Evolutionary conservation across 139 green algal species (phyloP).

Genomic region (Mychonastes homosphaera): DNA sequence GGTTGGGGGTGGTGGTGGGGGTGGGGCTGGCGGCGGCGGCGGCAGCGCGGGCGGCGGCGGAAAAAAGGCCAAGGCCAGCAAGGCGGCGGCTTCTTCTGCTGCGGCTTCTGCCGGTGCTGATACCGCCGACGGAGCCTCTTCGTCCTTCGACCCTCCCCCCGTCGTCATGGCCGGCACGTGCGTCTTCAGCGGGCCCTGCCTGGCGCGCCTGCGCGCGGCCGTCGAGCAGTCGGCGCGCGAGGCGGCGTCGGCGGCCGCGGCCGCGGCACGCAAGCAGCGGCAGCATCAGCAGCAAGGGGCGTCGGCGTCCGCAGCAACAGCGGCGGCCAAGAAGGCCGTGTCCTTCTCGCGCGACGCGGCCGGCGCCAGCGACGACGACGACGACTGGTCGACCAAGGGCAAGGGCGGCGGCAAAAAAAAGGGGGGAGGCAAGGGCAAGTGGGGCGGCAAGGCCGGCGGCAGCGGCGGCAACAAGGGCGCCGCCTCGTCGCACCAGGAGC

Average conservation of each 20-base stretch:
- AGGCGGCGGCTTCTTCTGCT: no score
- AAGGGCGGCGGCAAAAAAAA: conserved; percentile 27
- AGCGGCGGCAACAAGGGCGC: conserved; percentile 15
- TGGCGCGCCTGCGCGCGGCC: conserved; percentile 9
- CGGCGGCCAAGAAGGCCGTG: background rate
- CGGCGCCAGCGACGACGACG: conserved; percentile 26
- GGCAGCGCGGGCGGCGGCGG: background rate
- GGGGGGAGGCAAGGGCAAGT: conserved; percentile 34
- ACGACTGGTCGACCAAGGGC: no score
- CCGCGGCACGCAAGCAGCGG: background rate
- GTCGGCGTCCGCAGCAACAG: background rate
- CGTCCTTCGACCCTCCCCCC: background rate
- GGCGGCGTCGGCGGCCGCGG: background rate
- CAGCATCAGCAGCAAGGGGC: background rate
- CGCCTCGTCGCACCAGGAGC: no score
- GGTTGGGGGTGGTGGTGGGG: conserved; percentile 3
- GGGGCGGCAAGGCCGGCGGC: conserved; percentile 3
- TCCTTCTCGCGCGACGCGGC: background rate
- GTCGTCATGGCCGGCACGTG: conserved; percentile 2
- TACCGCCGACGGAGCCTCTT: background rate
- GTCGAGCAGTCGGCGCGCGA: conserved; percentile 4
- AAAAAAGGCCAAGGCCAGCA: background rate
- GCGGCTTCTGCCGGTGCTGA: no score
- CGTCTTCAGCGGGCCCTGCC: conserved; percentile 1
- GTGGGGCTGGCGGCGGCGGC: background rate